Percentiles rank a stretch among this genome's conserved stretches.
These are phyloP conservation scores for Jamesozyma hellenica DNA, from an alignment of 805 yeast genomes.

Conservation along the genomic window DNA sequence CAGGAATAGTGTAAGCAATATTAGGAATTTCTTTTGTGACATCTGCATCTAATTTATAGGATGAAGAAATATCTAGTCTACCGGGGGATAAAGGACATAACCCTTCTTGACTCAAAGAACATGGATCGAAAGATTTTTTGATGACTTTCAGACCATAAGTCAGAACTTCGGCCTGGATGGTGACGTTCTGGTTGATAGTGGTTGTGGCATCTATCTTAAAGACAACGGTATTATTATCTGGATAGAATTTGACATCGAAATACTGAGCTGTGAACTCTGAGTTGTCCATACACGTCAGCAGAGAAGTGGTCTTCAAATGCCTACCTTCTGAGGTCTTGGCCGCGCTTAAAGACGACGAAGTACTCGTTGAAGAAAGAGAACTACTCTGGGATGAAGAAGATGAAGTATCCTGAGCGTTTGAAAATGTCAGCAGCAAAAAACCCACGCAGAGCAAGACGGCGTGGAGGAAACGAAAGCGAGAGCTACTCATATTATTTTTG, in stretches of 20 bases:
- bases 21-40: constrained; percentile 55
- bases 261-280: constrained; percentile 78
- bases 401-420: too few species aligned
- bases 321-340: constrained; percentile 1
- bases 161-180: constrained; percentile 54
- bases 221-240: constrained; percentile 49
- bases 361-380: neutral
- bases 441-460: too few species aligned
- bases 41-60: constrained; percentile 34
- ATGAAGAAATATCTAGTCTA: constrained; percentile 60
- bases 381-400: neutral
- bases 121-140: constrained; percentile 47
- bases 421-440: too few species aligned
- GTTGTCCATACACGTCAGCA: constrained; percentile 84
- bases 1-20: constrained; percentile 84
- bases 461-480: too few species aligned
- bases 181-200: constrained; percentile 61
- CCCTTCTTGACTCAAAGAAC: constrained; percentile 46
- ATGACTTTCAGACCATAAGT: constrained; percentile 73
- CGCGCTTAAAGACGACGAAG: neutral
- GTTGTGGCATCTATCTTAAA: constrained; percentile 72
- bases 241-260: constrained; percentile 68
- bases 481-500: too few species aligned
- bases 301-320: constrained; percentile 46
- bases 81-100: constrained; percentile 85